Base-by-base conservation (phyloP, 1,284 basidiomycete species). In the Trichosporon sp. region DNA sequence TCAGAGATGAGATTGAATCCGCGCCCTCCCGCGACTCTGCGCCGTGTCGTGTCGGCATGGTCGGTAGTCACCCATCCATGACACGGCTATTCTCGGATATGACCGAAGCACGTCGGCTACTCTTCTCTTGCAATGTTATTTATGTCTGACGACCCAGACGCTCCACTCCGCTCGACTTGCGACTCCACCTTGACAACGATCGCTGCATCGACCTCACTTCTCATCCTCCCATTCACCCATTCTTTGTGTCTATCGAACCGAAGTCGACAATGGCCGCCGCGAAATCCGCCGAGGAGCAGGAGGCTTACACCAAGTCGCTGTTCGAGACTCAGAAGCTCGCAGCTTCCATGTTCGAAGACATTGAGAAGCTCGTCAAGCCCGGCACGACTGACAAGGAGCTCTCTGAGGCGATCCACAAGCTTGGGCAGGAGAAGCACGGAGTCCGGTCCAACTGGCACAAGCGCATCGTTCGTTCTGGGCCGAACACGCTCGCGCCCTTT, bases 361-460 rank as follows among this genome's bases (percentile, higher is more conserved):
- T 68, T 25, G 61, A 59, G 21, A 16, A 21, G 21, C 59, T 68
- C 37, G 59, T 68, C 64, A 32, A 33, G 25, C 59, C 61, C 5
- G 66, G 66, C 37, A 58, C 65, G 16, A 23, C 46, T 4, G 66
- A 68, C 40, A 68, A 68, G 64, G 59, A 37, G 33, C 57, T 68
- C 6, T 59, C 56, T 4, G 64, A 65, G 44, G 64, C 64, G 13
- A 68, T 68, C 52, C 64, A 68, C 62, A n/a, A 49, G 37, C 64
- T 68, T 13, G 66, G 66, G 0, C 19, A 36, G 29, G 54, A 56
- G 29, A 37, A 56, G 29, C 59, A 65, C 49, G 62, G 62, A n/a
- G 56, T 68, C 9, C 59, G 54, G 27, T 63, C 64, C 5, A 59
- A 68, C 61, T 68, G 66, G 66, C 66, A 68, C 64, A 68, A 68